These are phyloP conservation scores for Sodiomyces alkalinus DNA, from an alignment of 2,329 filamentous ascomycete species.

Conservation along the genomic window DNA sequence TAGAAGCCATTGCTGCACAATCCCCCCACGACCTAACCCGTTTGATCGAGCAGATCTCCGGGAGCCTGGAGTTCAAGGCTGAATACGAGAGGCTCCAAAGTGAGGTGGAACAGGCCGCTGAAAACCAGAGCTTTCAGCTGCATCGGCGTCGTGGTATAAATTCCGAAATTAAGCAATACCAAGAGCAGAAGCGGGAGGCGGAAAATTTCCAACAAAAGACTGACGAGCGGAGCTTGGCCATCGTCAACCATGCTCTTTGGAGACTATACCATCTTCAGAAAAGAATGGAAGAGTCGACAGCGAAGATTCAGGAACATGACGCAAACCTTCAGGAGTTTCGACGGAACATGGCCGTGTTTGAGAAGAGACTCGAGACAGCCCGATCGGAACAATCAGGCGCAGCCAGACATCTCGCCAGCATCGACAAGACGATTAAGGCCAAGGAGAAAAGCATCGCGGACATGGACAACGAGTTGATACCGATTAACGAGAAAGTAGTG, in stretches of 20 bases:
- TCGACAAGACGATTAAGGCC: constrained; percentile 71
- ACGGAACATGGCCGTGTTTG: constrained; percentile 73
- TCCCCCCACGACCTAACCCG: constrained; percentile 86
- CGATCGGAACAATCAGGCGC: constrained; percentile 70
- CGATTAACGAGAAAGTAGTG: constrained; percentile 81
- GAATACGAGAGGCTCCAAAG: constrained; percentile 87
- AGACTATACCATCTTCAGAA: constrained; percentile 93
- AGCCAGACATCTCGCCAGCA: constrained; percentile 59
- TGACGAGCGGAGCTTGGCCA: constrained; percentile 77
- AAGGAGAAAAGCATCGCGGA: constrained; percentile 84
- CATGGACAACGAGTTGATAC: constrained; percentile 70
- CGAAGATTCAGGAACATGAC: constrained; percentile 82
- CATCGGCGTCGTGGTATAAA: constrained; percentile 88
- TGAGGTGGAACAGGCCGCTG: constrained; percentile 72
- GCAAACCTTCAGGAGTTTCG: constrained; percentile 88
- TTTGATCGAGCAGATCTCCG: constrained; percentile 93
- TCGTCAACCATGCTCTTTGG: constrained; percentile 90
- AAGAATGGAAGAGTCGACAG: constrained; percentile 80
- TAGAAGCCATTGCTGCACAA: constrained; percentile 91
- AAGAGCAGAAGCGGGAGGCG: constrained; percentile 90
- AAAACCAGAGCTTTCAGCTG: constrained; percentile 79
- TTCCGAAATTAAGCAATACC: constrained; percentile 93
- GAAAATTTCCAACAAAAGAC: constrained; percentile 87
- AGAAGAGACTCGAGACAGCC: constrained; percentile 64
- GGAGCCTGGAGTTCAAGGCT: constrained; percentile 83